A percentile compares a stretch with the other conserved stretches of the same genome.
Evolutionary conservation across 2,329 filamentous ascomycete genomes (phyloP).

Genomic region (Clonostachys sp.): DNA sequence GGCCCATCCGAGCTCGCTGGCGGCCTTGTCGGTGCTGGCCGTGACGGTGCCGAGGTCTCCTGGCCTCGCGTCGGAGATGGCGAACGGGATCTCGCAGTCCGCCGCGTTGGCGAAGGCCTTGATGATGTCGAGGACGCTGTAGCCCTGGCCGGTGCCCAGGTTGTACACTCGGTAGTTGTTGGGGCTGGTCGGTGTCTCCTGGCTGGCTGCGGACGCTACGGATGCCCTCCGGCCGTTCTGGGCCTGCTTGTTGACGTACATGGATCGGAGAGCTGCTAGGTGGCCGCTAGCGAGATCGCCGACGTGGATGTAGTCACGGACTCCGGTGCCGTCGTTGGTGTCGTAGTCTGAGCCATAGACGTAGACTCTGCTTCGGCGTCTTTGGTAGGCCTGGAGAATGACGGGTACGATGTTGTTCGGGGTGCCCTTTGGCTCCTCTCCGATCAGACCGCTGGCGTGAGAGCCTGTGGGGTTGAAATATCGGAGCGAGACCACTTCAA

Average conservation of each 20-base stretch:
- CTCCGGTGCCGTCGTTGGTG: slow-evolving; percentile 61
- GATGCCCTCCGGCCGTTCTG: no score
- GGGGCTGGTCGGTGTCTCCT: slow-evolving; percentile 2
- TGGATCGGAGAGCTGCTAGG: slow-evolving; percentile 46
- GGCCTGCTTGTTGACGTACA: slow-evolving; percentile 17
- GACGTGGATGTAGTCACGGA: slow-evolving; percentile 66
- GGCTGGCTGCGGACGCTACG: slow-evolving; percentile 12
- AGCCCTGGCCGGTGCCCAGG: slow-evolving; percentile 36
- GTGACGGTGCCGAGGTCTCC: slow-evolving; percentile 39
- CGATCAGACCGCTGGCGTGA: slow-evolving; percentile 57
- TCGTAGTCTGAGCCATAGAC: slow-evolving; percentile 64
- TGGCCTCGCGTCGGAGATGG: slow-evolving; percentile 24
- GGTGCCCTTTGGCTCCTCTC: slow-evolving; percentile 57
- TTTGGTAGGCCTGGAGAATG: slow-evolving; percentile 56
- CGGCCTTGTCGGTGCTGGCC: slow-evolving; percentile 30
- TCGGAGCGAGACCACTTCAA: slow-evolving; percentile 58
- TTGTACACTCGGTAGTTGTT: slow-evolving; percentile 34
- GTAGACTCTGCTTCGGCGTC: slow-evolving; percentile 43
- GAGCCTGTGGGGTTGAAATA: slow-evolving; percentile 68
- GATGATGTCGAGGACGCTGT: slow-evolving; percentile 38
- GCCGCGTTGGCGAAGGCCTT: slow-evolving; percentile 28
- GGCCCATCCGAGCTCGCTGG: slow-evolving; percentile 32
- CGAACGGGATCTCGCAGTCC: slow-evolving; percentile 26
- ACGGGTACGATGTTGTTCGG: slow-evolving; percentile 63
- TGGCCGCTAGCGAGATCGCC: slow-evolving; percentile 61